These are phyloP conservation scores for Porphyrellus cyaneotinctus DNA, from an alignment of 768 basidiomycete genomes.

Conservation along the genomic window DNA sequence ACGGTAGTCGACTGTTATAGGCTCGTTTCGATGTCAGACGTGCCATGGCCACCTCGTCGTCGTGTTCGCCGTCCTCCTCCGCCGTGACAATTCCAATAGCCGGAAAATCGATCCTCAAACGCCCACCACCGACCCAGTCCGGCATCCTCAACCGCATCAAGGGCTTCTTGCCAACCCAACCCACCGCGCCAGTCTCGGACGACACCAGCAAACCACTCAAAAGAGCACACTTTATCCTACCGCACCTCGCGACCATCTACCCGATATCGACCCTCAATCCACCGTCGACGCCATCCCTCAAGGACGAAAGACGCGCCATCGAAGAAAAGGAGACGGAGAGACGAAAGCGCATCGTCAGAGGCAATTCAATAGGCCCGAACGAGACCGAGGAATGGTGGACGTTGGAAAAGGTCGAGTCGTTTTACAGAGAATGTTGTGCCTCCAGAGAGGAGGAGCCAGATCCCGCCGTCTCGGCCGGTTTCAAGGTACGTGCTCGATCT, in stretches of 20 bases:
- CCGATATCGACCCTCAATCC: conserved; percentile 84
- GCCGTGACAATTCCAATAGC: conserved; percentile 77
- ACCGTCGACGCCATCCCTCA: conserved; percentile 72
- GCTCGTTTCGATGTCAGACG: background rate
- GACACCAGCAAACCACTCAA: conserved; percentile 66
- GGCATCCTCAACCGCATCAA: conserved; percentile 73
- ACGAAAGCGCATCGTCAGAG: conserved; percentile 59
- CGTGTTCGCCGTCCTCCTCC: conserved; percentile 71
- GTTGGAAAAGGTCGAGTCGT: conserved; percentile 75
- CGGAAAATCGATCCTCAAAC: conserved; percentile 79
- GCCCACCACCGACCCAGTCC: conserved; percentile 62
- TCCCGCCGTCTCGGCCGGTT: conserved; percentile 57
- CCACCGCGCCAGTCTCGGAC: conserved; percentile 23
- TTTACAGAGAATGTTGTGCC: conserved; percentile 82
- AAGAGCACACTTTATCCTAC: conserved; percentile 88
- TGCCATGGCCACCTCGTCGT: conserved; percentile 31
- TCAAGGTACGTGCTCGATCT: conserved; percentile 49
- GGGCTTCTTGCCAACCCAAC: conserved; percentile 65
- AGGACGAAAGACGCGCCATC: conserved; percentile 78
- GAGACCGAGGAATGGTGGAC: conserved; percentile 74
- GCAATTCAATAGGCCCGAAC: conserved; percentile 37
- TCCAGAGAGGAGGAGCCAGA: conserved; percentile 72
- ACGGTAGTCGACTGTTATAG: background rate
- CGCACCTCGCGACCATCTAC: conserved; percentile 82
- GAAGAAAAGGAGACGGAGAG: conserved; percentile 73